A percentile compares a stretch with the other conserved stretches of the same genome.
Conservation (phyloP, 495 filamentous ascomycete genomes). For the Wilcoxina mikolae region DNA sequence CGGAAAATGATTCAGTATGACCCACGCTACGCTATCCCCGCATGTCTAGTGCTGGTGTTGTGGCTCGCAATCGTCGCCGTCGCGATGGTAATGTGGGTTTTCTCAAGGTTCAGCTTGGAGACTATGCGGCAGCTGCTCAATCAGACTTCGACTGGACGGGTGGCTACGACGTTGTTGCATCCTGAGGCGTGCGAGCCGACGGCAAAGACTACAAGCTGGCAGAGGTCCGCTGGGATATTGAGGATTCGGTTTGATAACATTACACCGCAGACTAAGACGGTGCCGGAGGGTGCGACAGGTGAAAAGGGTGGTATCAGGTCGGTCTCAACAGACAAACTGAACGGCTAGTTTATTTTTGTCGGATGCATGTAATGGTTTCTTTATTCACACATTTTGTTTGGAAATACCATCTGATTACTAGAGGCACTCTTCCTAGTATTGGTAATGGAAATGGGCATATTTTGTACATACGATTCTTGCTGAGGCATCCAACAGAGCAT, state of each 20-base stretch:
- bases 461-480: too few relatives aligned
- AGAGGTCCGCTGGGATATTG: neutral
- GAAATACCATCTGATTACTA: too few relatives aligned
- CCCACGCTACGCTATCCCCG: conserved; percentile 30
- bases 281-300: too few relatives aligned
- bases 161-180: conserved; percentile 7
- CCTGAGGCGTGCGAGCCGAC: neutral
- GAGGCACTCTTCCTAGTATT: too few relatives aligned
- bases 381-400: too few relatives aligned
- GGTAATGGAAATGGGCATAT: too few relatives aligned
- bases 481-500: too few relatives aligned
- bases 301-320: too few relatives aligned
- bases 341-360: too few relatives aligned
- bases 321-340: too few relatives aligned
- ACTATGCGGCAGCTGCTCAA: conserved; percentile 7
- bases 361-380: too few relatives aligned
- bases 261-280: too few relatives aligned
- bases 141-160: conserved; percentile 6
- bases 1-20: conserved; percentile 27
- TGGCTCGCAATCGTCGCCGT: conserved; percentile 5
- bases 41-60: conserved; percentile 16
- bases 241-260: conserved; percentile 5
- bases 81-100: neutral
- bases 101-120: neutral
- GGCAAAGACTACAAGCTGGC: conserved; percentile 1